Base-by-base conservation (phyloP, 78 protist genomes). In the Monosiga brevicollis region DNA sequence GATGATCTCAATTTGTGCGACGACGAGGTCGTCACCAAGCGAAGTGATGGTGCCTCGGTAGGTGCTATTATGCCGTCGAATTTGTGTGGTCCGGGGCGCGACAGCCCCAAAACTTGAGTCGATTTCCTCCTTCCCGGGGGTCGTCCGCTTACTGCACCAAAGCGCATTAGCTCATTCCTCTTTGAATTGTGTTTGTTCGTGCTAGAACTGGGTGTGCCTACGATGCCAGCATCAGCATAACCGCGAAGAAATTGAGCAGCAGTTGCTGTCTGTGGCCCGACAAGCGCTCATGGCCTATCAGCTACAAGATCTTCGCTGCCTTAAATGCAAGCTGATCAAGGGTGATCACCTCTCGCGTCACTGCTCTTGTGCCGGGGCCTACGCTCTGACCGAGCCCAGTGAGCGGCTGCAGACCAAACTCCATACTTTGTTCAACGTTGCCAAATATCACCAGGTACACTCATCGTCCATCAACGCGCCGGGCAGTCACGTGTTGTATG, bases 1-100 rank as follows among this genome's bases (percentile, higher is more conserved):
- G 42, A 90, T 71, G 93, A 90, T 70, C 36, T 90, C 22, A 92
- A 89, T 54, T 86, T 92, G 2, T 79, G 87, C 36, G 84, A 92
- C 10, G 87, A 89, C 43, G 43, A n/a, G 25, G 72, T 36, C 9
- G 22, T 83, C 40, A 38, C 74, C 40, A 25, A 0, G 41, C 9
- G 1, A 1, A 6, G 6, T 1, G 78, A 75, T 11, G 54, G 40
- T 15, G 15, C 38, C 6, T 20, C 38, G 54, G 40, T 75, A 15
- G 11, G 54, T 20, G 26, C 6, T 36, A 15, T 6, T 22, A 15
- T 6, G 34, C 73, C 35, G 34, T 23, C 6, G 34, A 1, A 32
- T n/a, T 37, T 24, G 42, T 37, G 62, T 49, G 62, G 62, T 49
- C 29, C 29, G 2, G 80, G 10, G 1, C 36, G 41, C 23, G 80